A percentile compares a stretch with the other conserved stretches of the same genome.
These are phyloP conservation scores for Knoxdaviesia capensis DNA, from an alignment of 2,329 filamentous ascomycete species.

Conservation along the genomic window DNA sequence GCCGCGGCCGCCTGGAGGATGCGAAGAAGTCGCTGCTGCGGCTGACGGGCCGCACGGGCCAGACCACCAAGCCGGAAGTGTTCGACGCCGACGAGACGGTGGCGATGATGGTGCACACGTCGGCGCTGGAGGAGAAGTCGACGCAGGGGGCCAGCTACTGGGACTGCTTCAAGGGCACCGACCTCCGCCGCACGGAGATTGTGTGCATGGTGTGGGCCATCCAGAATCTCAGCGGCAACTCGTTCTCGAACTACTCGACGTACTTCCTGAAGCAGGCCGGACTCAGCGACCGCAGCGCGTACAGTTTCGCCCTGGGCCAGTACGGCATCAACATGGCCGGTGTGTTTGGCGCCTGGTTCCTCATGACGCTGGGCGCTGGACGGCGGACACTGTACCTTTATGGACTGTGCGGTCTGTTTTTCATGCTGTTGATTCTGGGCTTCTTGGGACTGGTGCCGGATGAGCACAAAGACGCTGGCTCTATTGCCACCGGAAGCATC, in stretches of 20 bases:
- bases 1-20: conserved; percentile 40
- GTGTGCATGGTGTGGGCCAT: conserved; percentile 45
- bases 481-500: conserved; percentile 64
- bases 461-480: conserved; percentile 34
- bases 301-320: conserved; percentile 41
- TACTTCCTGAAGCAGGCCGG: conserved; percentile 42
- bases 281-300: conserved; percentile 27
- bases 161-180: conserved; percentile 68
- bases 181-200: conserved; percentile 57
- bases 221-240: conserved; percentile 42
- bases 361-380: conserved; percentile 58
- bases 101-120: conserved; percentile 85
- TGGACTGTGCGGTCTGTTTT: conserved; percentile 51
- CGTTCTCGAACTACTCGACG: conserved; percentile 45
- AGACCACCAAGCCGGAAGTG: conserved; percentile 25
- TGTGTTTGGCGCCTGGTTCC: conserved; percentile 61
- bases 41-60: conserved; percentile 39
- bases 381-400: conserved; percentile 58
- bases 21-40: conserved; percentile 46
- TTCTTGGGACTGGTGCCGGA: conserved; percentile 59
- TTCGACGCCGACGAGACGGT: conserved; percentile 72
- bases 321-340: conserved; percentile 60
- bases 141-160: conserved; percentile 54
- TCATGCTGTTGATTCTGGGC: conserved; percentile 65
- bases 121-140: conserved; percentile 56